These are phyloP conservation scores for Endoconidiophora polonica DNA, from an alignment of 2,329 filamentous ascomycete genomes.

Conservation along the genomic window DNA sequence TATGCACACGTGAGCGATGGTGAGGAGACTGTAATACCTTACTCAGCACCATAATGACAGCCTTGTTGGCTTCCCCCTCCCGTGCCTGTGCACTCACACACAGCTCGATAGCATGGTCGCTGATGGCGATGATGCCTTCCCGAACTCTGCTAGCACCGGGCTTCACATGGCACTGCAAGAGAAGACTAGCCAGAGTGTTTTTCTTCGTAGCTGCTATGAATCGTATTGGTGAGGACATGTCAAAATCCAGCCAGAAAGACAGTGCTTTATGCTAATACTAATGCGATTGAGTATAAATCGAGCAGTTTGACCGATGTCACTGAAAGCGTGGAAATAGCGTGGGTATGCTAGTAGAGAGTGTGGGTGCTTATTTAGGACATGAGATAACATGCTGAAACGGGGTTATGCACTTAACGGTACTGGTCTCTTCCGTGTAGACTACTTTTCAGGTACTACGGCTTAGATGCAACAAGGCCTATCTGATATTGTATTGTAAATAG, in stretches of 20 bases:
- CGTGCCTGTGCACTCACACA: slow-evolving; percentile 48
- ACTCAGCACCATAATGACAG: slow-evolving; percentile 45
- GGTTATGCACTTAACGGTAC: too few species aligned
- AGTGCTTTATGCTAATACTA: not conserved
- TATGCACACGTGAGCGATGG: not conserved
- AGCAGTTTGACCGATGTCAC: too few species aligned
- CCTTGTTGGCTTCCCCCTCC: slow-evolving; percentile 53
- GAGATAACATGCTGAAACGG: too few species aligned
- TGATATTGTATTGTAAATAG: too few species aligned
- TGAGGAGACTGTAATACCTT: slow-evolving; percentile 24
- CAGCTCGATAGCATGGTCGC: slow-evolving; percentile 41
- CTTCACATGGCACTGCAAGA: slow-evolving; percentile 50
- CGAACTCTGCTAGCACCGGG: slow-evolving; percentile 45
- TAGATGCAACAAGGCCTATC: too few species aligned
- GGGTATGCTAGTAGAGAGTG: too few species aligned
- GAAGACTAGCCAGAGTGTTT: slow-evolving; percentile 29
- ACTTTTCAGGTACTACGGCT: too few species aligned
- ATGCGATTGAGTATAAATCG: not conserved
- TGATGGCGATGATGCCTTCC: slow-evolving; percentile 42
- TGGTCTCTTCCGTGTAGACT: too few species aligned
- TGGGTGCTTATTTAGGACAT: too few species aligned
- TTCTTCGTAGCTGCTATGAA: slow-evolving; percentile 33
- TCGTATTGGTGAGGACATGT: slow-evolving; percentile 14
- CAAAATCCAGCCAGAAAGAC: not conserved
- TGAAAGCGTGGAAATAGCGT: not conserved